A percentile compares a stretch with the other conserved stretches of the same genome.
phyloP scores from a whole-genome alignment of 495 filamentous ascomycete species.

The Aspergillus bridgeri region DNA sequence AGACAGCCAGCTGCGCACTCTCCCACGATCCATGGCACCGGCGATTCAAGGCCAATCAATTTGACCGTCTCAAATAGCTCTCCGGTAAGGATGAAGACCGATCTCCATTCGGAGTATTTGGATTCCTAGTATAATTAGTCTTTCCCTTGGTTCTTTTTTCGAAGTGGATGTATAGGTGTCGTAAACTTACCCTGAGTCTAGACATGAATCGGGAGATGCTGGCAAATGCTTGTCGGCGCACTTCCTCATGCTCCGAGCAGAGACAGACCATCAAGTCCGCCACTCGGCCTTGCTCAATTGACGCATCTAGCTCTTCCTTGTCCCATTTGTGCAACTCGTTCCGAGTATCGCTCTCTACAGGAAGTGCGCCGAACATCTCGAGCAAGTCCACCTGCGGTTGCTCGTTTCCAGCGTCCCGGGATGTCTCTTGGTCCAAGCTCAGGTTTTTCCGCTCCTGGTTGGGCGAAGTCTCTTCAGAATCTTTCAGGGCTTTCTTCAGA shows the following conservation, averaged over 20 bases:
- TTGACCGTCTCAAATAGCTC: constrained; percentile 74
- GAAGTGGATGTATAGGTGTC: no score
- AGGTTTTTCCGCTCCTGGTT: constrained; percentile 23
- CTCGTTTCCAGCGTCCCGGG: constrained; percentile 9
- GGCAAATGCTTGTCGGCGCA: constrained; percentile 71
- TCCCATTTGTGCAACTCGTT: constrained; percentile 59
- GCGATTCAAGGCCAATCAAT: constrained; percentile 45
- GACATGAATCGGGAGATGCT: constrained; percentile 61
- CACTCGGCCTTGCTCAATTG: constrained; percentile 68
- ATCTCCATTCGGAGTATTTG: constrained; percentile 69
- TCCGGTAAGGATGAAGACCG: constrained; percentile 69
- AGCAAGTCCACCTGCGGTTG: constrained; percentile 28
- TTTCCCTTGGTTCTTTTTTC: background rate
- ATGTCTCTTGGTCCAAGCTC: constrained; percentile 12
- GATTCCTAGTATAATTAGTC: constrained; percentile 43
- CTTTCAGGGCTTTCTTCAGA: constrained; percentile 43
- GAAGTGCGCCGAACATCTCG: constrained; percentile 41
- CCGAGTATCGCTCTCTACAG: constrained; percentile 39
- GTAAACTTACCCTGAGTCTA: constrained; percentile 53
- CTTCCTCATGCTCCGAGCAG: constrained; percentile 66
- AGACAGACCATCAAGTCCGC: constrained; percentile 68
- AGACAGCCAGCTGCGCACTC: constrained; percentile 71
- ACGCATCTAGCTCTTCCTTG: constrained; percentile 66
- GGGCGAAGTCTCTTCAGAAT: constrained; percentile 19
- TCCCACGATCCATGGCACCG: constrained; percentile 68